Conservation (phyloP, 768 basidiomycete genomes). For the Mycena indigotica region DNA sequence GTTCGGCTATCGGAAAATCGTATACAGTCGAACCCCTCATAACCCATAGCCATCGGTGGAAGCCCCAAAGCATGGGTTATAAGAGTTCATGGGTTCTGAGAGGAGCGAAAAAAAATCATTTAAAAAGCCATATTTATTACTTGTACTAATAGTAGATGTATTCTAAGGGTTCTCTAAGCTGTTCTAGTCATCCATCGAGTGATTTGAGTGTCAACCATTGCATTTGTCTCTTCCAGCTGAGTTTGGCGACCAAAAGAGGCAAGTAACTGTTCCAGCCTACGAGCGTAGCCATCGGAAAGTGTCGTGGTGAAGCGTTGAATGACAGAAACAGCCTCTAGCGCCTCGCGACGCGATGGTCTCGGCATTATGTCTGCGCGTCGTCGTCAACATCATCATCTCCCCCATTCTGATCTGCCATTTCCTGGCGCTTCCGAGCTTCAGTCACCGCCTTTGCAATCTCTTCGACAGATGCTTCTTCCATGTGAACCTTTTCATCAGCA, state of each 20-base stretch:
- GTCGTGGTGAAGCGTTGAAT: not conserved
- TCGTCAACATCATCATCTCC: not conserved
- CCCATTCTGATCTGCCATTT: not conserved
- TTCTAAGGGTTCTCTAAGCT: not conserved
- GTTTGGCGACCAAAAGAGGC: not conserved
- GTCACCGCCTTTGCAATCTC: not conserved
- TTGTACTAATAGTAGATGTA: too few relatives aligned
- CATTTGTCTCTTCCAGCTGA: not conserved
- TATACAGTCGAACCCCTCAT: conserved; percentile 17
- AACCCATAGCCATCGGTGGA: conserved; percentile 16
- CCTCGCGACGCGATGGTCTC: not conserved
- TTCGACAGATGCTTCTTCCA: not conserved
- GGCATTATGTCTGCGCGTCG: not conserved
- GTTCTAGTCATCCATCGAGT: not conserved
- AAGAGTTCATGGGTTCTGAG: conserved; percentile 13
- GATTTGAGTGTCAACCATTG: not conserved
- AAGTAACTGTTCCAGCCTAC: not conserved
- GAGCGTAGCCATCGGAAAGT: not conserved
- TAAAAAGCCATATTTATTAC: conserved; percentile 3
- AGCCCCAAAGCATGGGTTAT: conserved; percentile 14
- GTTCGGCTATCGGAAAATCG: too few relatives aligned
- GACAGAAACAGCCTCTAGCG: not conserved
- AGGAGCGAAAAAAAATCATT: not conserved
- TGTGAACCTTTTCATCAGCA: not conserved
- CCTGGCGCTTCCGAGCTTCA: not conserved